phyloP scores from a whole-genome alignment of 768 basidiomycete species.

The Cystofilobasidium bisporidii region DNA sequence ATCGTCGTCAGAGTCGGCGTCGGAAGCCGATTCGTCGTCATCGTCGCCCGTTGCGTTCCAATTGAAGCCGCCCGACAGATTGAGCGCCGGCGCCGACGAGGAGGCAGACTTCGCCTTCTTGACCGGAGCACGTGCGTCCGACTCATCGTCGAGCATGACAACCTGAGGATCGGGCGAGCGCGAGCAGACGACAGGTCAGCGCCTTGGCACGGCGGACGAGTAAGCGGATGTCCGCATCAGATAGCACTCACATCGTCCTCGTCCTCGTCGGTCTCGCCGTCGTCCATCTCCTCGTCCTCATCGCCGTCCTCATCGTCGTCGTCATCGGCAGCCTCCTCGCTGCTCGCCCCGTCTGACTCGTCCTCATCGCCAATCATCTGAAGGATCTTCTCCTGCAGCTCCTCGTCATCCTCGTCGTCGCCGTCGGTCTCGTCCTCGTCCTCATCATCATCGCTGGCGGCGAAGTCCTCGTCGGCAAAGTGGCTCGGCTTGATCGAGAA shows the following conservation, averaged over 20 bases:
- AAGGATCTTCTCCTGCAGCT: conserved; percentile 38
- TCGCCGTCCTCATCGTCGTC: conserved; percentile 31
- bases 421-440: conserved; percentile 48
- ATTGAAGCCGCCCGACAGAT: conserved; percentile 39
- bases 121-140: conserved; percentile 31
- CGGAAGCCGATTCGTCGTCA: conserved; percentile 36
- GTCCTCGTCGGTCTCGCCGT: conserved; percentile 37
- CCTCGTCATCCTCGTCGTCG: conserved; percentile 37
- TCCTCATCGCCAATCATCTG: conserved; percentile 29
- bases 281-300: conserved; percentile 28
- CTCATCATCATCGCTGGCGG: conserved; percentile 33
- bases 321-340: conserved; percentile 33
- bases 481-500: conserved; percentile 77
- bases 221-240: background rate
- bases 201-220: no score
- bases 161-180: conserved; percentile 3
- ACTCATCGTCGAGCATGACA: conserved; percentile 19
- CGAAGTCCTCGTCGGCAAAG: conserved; percentile 59
- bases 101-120: background rate
- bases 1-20: conserved; percentile 28
- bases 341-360: conserved; percentile 25
- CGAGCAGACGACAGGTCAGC: background rate
- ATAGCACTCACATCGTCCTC: conserved; percentile 39
- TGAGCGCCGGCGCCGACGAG: conserved; percentile 27
- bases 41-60: conserved; percentile 40